These are phyloP conservation scores for Daldinia concentrica DNA, from an alignment of 495 filamentous ascomycete genomes.

Conservation along the genomic window DNA sequence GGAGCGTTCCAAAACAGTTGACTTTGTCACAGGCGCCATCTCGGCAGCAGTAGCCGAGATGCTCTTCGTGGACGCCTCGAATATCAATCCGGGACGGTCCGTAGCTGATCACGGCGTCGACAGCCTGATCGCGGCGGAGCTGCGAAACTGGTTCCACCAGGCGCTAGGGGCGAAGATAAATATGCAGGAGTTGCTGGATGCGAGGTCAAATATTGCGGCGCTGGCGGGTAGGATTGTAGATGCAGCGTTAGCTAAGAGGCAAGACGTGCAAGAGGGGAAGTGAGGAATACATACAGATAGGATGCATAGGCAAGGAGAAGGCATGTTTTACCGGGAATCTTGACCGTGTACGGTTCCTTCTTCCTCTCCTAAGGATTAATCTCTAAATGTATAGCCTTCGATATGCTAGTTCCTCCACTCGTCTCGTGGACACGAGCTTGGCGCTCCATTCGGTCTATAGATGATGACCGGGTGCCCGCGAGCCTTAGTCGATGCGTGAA, in stretches of 20 bases:
- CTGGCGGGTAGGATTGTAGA: not conserved
- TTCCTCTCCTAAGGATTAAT: no score
- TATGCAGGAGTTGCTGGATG: constrained; percentile 28
- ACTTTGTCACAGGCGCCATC: constrained; percentile 20
- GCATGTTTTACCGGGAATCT: not conserved
- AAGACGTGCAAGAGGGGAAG: not conserved
- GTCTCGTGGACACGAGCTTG: no score
- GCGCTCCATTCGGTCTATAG: no score
- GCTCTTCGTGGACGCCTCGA: constrained; percentile 36
- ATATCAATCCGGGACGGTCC: constrained; percentile 33
- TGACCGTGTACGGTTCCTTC: no score
- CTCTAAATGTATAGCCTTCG: no score
- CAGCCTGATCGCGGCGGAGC: constrained; percentile 49
- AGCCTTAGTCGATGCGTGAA: no score
- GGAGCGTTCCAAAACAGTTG: not conserved
- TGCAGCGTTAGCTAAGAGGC: not conserved
- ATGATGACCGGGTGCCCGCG: no score
- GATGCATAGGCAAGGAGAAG: not conserved
- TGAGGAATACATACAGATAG: not conserved
- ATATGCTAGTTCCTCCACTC: no score
- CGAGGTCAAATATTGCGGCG: not conserved
- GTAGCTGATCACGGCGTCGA: constrained; percentile 49
- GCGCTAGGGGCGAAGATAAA: constrained; percentile 28
- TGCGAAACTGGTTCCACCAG: constrained; percentile 48
- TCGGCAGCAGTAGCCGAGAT: constrained; percentile 30